Evolutionary conservation across 2,329 filamentous ascomycete species (phyloP).

Genomic region (Apiospora rasikravindrae): DNA sequence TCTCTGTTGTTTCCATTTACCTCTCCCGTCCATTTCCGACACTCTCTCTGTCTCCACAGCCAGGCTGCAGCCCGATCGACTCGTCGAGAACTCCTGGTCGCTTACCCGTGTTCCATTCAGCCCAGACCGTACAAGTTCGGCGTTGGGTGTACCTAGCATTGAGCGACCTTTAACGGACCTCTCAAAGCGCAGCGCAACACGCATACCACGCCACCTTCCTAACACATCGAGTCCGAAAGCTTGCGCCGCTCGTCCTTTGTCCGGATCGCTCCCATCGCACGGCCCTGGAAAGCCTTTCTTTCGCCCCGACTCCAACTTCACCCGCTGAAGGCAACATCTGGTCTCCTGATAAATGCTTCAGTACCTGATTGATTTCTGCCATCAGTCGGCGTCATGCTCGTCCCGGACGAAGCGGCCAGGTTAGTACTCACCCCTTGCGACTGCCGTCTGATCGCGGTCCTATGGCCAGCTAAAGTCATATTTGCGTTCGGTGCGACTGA

Average conservation of each 20-base stretch:
- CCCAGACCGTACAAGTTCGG: neutral
- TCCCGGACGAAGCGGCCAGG: constrained; percentile 41
- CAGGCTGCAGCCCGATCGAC: constrained; percentile 3
- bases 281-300: constrained; percentile 13
- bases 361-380: constrained; percentile 14
- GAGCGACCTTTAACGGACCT: neutral
- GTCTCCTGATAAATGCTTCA: constrained; percentile 3
- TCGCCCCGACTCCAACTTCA: neutral
- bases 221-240: constrained; percentile 6
- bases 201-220: constrained; percentile 11
- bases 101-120: constrained; percentile 10
- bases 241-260: constrained; percentile 16
- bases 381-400: constrained; percentile 18
- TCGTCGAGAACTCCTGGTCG: neutral
- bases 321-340: neutral
- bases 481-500: constrained; percentile 22
- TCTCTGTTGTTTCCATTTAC: neutral
- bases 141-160: neutral
- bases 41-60: neutral
- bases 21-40: neutral
- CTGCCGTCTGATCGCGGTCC: neutral
- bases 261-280: constrained; percentile 8
- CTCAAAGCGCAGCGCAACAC: constrained; percentile 9
- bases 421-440: constrained; percentile 39
- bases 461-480: neutral